phyloP scores from a whole-genome alignment of 208 protist genomes.

The Trypanosoma melophagium region DNA sequence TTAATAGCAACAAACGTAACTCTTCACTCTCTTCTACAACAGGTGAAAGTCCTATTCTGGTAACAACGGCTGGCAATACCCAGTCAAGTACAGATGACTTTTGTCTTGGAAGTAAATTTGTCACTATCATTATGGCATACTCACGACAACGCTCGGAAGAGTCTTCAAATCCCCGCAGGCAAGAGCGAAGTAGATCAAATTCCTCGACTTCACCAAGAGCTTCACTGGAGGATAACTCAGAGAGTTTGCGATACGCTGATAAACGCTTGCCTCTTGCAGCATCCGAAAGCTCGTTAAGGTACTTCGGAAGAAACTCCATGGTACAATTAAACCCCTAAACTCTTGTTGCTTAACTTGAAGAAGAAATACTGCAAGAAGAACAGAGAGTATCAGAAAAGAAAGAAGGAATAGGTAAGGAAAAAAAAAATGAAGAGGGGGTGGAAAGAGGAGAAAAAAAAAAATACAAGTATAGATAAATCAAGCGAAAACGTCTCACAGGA shows the following conservation, averaged over 20 bases:
- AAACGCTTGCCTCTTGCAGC: constrained; percentile 63
- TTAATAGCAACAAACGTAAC: constrained; percentile 69
- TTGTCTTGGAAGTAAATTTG: constrained; percentile 39
- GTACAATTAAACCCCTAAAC: background rate
- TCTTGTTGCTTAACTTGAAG: background rate
- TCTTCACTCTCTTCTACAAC: constrained; percentile 84
- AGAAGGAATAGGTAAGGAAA: background rate
- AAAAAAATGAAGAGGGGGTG: background rate
- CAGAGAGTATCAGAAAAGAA: background rate
- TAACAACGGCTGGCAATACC: constrained; percentile 85
- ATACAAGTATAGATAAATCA: background rate
- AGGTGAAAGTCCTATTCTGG: constrained; percentile 69
- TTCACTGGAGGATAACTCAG: constrained; percentile 26
- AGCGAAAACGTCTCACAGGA: background rate
- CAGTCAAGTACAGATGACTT: constrained; percentile 75
- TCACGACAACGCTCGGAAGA: constrained; percentile 74
- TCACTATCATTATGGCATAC: constrained; percentile 58
- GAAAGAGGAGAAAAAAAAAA: background rate
- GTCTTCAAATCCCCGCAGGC: constrained; percentile 79
- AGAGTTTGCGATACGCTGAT: constrained; percentile 62
- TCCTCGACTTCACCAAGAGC: constrained; percentile 35
- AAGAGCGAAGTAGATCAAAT: constrained; percentile 63
- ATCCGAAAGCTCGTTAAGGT: constrained; percentile 78
- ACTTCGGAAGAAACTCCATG: constrained; percentile 75
- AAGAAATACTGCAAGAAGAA: background rate